Evolutionary conservation across 495 filamentous ascomycete species (phyloP).

Genomic region (Zalerion maritima): DNA sequence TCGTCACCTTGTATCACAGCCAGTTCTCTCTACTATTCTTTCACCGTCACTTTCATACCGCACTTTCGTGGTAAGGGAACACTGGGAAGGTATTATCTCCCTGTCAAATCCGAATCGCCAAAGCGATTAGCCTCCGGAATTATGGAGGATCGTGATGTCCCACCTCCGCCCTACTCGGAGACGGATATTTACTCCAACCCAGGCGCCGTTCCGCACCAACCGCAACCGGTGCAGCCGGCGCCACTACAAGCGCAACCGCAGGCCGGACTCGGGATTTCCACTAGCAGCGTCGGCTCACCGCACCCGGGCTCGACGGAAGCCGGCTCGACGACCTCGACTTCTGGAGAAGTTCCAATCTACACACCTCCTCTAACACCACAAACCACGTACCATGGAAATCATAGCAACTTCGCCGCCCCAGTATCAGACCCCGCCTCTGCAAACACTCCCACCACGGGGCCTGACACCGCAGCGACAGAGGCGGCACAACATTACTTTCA

Average conservation of each 20-base stretch:
- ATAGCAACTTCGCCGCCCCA: conserved; percentile 8
- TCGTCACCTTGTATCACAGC: no score
- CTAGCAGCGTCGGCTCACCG: no score
- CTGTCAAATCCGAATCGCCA: no score
- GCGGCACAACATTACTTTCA: conserved; percentile 27
- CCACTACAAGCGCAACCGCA: conserved; percentile 13
- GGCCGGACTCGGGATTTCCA: no score
- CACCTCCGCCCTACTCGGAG: conserved; percentile 36
- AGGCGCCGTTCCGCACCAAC: conserved; percentile 6
- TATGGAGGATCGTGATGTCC: conserved; percentile 16
- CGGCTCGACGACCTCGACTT: conserved; percentile 16
- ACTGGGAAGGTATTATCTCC: no score
- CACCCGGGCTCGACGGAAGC: no score
- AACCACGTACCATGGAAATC: no score
- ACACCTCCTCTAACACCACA: conserved; percentile 31
- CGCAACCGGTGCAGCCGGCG: conserved; percentile 8
- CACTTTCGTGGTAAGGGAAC: no score
- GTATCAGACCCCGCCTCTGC: neutral
- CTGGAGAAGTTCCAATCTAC: conserved; percentile 25
- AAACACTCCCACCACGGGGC: conserved; percentile 11
- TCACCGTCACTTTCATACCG: no score
- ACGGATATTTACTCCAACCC: conserved; percentile 31
- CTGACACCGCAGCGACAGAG: conserved; percentile 12
- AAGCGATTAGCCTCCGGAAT: no score
- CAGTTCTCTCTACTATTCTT: no score